Conservation (phyloP, 345 rosid genomes). For the Populus davidiana region DNA sequence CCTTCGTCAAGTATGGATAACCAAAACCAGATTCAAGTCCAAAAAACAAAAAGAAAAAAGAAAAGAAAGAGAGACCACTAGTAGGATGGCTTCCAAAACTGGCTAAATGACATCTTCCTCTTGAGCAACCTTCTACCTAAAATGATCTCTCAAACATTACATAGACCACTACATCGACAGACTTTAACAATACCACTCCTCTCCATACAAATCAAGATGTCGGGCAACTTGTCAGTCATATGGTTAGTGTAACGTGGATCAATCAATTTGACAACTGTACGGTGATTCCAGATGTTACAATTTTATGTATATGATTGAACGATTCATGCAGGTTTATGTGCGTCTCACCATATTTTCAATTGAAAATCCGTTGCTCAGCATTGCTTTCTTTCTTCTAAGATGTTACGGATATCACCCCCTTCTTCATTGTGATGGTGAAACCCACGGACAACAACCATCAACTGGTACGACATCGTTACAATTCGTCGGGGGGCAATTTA, state of each 20-base stretch:
- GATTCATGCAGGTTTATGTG: background rate
- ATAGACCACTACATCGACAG: background rate
- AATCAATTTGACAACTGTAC: slow-evolving; percentile 30
- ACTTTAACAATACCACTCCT: background rate
- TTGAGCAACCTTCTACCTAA: slow-evolving; percentile 8
- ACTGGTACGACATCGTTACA: background rate
- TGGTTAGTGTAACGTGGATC: slow-evolving; percentile 13
- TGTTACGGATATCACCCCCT: background rate
- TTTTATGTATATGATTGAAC: background rate
- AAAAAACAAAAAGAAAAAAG: too few species aligned
- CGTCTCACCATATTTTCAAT: background rate
- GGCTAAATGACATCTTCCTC: slow-evolving; percentile 12
- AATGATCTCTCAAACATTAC: background rate
- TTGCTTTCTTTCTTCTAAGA: background rate
- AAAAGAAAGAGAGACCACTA: background rate
- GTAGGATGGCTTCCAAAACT: slow-evolving; percentile 1
- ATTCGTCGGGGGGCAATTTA: background rate
- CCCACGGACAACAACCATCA: background rate
- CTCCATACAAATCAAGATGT: slow-evolving; percentile 5
- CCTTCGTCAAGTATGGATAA: too few species aligned
- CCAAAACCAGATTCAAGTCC: too few species aligned
- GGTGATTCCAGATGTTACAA: slow-evolving; percentile 15
- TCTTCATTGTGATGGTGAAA: background rate
- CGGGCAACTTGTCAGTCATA: slow-evolving; percentile 10
- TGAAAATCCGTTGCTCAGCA: background rate